Percentiles rank a stretch among this genome's conserved stretches.
Conservation (phyloP, 148 eudicot species). For the Rheum nobile region DNA sequence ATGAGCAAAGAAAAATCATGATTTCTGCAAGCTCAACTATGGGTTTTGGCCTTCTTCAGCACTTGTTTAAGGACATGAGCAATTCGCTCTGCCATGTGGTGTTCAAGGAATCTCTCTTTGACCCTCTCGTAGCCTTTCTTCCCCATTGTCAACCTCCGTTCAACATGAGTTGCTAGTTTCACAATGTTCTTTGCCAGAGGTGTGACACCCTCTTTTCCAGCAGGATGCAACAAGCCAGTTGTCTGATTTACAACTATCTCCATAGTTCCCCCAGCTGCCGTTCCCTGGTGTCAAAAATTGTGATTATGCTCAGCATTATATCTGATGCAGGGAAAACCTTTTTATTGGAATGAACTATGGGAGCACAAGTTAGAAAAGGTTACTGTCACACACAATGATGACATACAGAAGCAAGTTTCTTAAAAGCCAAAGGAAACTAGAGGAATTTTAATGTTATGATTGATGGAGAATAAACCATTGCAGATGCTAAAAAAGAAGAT, state of each 20-base stretch:
- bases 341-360: background rate
- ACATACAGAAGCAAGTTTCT: background rate
- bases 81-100: constrained; percentile 79
- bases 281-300: constrained; percentile 44
- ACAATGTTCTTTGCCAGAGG: constrained; percentile 83
- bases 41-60: constrained; percentile 44
- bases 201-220: constrained; percentile 72
- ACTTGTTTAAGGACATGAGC: constrained; percentile 72
- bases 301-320: background rate
- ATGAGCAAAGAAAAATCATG: no score
- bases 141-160: constrained; percentile 77
- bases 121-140: constrained; percentile 76
- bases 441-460: background rate
- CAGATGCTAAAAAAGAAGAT: background rate
- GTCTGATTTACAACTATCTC: constrained; percentile 83
- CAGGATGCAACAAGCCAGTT: constrained; percentile 80
- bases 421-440: background rate
- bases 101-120: constrained; percentile 72
- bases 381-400: background rate
- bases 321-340: background rate
- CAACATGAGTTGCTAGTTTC: constrained; percentile 68
- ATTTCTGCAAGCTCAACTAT: background rate
- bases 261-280: constrained; percentile 94
- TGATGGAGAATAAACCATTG: background rate
- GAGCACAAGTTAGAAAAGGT: background rate